phyloP scores from a whole-genome alignment of 306 rosid species.

The Quercus dentata region DNA sequence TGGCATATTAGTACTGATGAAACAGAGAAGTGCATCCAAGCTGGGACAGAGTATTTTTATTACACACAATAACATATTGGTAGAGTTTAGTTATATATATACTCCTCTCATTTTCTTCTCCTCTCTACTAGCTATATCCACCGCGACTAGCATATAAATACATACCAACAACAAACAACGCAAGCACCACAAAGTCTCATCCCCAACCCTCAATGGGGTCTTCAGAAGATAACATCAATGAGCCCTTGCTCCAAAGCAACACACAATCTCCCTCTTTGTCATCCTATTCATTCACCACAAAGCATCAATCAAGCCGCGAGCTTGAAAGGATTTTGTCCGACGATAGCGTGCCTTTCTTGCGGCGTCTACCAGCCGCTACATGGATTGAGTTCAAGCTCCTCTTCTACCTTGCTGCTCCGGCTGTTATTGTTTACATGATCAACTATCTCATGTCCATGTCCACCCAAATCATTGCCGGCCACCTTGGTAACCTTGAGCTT shows the following conservation, averaged over 20 bases:
- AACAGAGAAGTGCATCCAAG: too few relatives aligned
- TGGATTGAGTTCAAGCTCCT: constrained; percentile 54
- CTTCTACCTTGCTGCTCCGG: constrained; percentile 54
- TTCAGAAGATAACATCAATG: not conserved
- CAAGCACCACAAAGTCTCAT: not conserved
- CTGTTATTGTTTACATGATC: constrained; percentile 46
- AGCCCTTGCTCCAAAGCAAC: constrained; percentile 4
- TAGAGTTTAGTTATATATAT: not conserved
- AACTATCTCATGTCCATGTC: constrained; percentile 70
- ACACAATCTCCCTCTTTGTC: not conserved
- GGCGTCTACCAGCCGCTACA: constrained; percentile 42
- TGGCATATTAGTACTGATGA: too few relatives aligned
- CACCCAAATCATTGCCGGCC: constrained; percentile 65
- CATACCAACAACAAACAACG: too few relatives aligned
- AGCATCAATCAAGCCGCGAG: constrained; percentile 13
- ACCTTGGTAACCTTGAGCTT: constrained; percentile 68
- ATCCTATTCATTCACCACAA: constrained; percentile 12
- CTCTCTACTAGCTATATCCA: too few relatives aligned
- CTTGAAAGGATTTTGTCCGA: constrained; percentile 51
- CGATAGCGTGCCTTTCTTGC: constrained; percentile 13
- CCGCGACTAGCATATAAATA: not conserved
- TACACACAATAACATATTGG: not conserved
- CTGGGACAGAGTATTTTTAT: too few relatives aligned
- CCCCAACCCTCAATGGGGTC: constrained; percentile 14
- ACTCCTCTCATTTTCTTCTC: not conserved